Conservation (phyloP, 768 basidiomycete species). For the Calocybe gangraenosa region DNA sequence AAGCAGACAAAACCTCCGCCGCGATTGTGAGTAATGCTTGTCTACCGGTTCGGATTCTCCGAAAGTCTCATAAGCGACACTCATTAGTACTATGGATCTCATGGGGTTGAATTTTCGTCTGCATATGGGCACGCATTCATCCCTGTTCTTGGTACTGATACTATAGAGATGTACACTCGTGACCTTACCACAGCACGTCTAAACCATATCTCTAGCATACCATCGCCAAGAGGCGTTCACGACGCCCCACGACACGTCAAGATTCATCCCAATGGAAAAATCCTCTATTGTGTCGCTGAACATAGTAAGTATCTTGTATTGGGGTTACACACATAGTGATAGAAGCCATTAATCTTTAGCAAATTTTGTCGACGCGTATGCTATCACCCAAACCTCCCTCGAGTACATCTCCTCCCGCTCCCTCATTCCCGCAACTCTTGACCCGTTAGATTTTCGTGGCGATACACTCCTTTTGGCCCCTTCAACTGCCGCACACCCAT, state of each 20-base stretch:
- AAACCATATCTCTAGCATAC: conserved; percentile 30
- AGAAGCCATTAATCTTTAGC: conserved; percentile 25
- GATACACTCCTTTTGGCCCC: conserved; percentile 44
- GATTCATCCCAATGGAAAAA: conserved; percentile 45
- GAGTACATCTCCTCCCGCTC: conserved; percentile 28
- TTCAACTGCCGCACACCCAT: conserved; percentile 28
- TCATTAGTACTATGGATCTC: conserved; percentile 48
- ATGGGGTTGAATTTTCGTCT: conserved; percentile 45
- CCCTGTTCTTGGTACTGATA: conserved; percentile 44
- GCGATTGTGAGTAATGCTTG: conserved; percentile 34
- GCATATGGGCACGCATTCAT: conserved; percentile 35
- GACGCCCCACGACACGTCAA: conserved; percentile 53
- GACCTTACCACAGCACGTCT: conserved; percentile 28
- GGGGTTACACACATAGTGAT: no score
- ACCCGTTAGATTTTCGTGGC: conserved; percentile 30
- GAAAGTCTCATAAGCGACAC: no score
- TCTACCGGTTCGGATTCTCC: background rate
- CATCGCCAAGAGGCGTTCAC: conserved; percentile 36
- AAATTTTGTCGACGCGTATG: conserved; percentile 42
- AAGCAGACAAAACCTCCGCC: conserved; percentile 45
- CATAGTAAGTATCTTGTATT: conserved; percentile 32
- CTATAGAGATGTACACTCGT: conserved; percentile 43
- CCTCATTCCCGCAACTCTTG: conserved; percentile 23
- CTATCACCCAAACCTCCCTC: conserved; percentile 28
- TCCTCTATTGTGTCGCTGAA: conserved; percentile 50